Evolutionary conservation across 495 filamentous ascomycete species (phyloP).

Genomic region (Penicillium coprophilum): DNA sequence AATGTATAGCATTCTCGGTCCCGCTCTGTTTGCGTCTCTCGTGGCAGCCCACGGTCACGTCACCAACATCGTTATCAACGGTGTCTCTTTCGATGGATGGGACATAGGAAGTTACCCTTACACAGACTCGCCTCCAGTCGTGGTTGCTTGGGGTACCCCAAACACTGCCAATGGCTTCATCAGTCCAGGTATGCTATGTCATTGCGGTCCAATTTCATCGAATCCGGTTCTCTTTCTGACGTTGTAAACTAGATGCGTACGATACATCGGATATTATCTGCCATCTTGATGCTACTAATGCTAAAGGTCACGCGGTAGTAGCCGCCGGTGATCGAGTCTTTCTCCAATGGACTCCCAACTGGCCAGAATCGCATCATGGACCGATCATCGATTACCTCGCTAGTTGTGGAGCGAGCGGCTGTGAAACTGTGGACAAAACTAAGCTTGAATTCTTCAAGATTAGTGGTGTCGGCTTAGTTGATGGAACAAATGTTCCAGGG

Average conservation of each 20-base stretch:
- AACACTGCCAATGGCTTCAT: conserved; percentile 62
- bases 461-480: conserved; percentile 56
- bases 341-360: conserved; percentile 59
- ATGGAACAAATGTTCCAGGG: conserved; percentile 48
- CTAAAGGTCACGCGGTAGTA: conserved; percentile 50
- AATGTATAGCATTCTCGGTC: not conserved
- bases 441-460: conserved; percentile 75
- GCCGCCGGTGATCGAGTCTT: conserved; percentile 54
- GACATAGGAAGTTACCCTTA: conserved; percentile 42
- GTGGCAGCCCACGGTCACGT: conserved; percentile 32
- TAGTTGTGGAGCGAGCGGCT: conserved; percentile 62
- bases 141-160: conserved; percentile 55
- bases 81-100: conserved; percentile 40
- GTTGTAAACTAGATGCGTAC: conserved; percentile 40
- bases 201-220: not conserved
- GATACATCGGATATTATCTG: conserved; percentile 63
- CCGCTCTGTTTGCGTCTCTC: conserved; percentile 14
- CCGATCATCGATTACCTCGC: conserved; percentile 75
- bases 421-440: conserved; percentile 60
- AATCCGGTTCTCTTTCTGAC: not conserved
- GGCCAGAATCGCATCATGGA: conserved; percentile 66
- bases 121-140: conserved; percentile 42
- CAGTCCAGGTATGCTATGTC: conserved; percentile 29
- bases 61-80: conserved; percentile 34
- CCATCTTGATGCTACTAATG: conserved; percentile 57